These are phyloP conservation scores for Musa balbisiana DNA, from an alignment of 202 grass and related monocot genomes.

Conservation along the genomic window DNA sequence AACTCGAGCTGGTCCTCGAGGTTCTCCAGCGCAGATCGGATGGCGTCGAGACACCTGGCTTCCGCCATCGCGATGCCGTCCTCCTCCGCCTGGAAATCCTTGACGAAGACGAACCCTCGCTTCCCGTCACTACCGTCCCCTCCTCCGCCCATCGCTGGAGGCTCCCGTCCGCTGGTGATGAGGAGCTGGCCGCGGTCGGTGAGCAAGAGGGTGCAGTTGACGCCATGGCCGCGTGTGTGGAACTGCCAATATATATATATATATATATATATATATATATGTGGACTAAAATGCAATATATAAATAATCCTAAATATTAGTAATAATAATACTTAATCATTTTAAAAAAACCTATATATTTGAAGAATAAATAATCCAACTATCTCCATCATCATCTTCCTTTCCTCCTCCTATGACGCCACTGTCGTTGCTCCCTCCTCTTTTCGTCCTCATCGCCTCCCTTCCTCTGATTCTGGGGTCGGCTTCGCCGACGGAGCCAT, in stretches of 20 bases:
- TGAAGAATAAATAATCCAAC: too few species aligned
- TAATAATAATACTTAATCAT: too few species aligned
- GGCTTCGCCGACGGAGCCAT: conserved; percentile 55
- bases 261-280: too few species aligned
- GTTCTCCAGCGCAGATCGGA: conserved; percentile 73
- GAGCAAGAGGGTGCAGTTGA: too few species aligned
- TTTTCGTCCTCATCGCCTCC: background rate
- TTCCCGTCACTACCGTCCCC: conserved; percentile 21
- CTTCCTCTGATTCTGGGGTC: conserved; percentile 38
- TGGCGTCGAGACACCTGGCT: conserved; percentile 69
- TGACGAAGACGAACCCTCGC: conserved; percentile 54
- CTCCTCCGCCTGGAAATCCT: conserved; percentile 27
- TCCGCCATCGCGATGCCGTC: conserved; percentile 40
- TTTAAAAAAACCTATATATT: too few species aligned
- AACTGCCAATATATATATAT: too few species aligned
- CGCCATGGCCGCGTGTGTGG: too few species aligned
- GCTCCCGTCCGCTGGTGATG: background rate
- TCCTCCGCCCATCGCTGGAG: conserved; percentile 7
- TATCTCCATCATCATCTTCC: background rate
- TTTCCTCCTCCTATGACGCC: background rate
- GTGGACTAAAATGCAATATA: too few species aligned
- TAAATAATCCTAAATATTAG: too few species aligned
- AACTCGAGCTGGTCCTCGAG: conserved; percentile 91
- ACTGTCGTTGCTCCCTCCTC: background rate
- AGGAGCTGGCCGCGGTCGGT: too few species aligned